Percentiles rank a stretch among this genome's conserved stretches.
These are phyloP conservation scores for Stagonosporopsis cucurbitacearum DNA, from an alignment of 2,329 filamentous ascomycete genomes.

Conservation along the genomic window DNA sequence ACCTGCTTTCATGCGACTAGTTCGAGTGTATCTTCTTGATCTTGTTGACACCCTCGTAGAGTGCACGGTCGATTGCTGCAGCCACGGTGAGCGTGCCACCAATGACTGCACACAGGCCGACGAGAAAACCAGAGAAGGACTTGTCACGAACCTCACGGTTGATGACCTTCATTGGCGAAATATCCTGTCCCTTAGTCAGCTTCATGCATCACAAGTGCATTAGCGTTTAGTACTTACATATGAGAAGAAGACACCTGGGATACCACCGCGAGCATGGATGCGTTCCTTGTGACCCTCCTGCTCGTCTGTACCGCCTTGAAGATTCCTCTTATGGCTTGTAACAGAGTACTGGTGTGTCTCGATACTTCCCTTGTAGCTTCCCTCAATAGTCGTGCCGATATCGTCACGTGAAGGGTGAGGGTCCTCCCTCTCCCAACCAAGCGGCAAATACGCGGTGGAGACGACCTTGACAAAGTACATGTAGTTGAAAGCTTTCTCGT, in stretches of 20 bases:
- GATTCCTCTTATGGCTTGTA: slow-evolving; percentile 90
- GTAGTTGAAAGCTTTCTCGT: slow-evolving; percentile 88
- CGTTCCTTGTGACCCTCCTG: slow-evolving; percentile 92
- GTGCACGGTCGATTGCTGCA: slow-evolving; percentile 85
- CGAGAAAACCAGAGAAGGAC: slow-evolving; percentile 89
- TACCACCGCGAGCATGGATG: slow-evolving; percentile 86
- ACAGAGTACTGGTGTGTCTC: slow-evolving; percentile 99
- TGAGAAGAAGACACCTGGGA: slow-evolving; percentile 97
- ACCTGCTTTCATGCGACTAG: slow-evolving; percentile 40
- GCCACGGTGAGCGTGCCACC: slow-evolving; percentile 96
- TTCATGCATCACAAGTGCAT: not conserved
- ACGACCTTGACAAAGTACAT: slow-evolving; percentile 99
- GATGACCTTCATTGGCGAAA: slow-evolving; percentile 99
- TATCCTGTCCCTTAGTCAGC: slow-evolving; percentile 70
- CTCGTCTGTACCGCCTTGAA: slow-evolving; percentile 81
- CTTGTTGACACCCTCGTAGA: slow-evolving; percentile 86
- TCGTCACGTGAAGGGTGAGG: slow-evolving; percentile 52
- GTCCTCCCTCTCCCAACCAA: slow-evolving; percentile 77
- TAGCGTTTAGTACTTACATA: slow-evolving; percentile 69
- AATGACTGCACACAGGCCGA: slow-evolving; percentile 91
- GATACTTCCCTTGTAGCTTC: slow-evolving; percentile 78
- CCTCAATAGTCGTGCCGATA: slow-evolving; percentile 49
- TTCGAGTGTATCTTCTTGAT: slow-evolving; percentile 83
- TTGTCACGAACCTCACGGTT: slow-evolving; percentile 92
- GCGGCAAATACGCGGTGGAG: slow-evolving; percentile 89